A percentile compares a stretch with the other conserved stretches of the same genome.
phyloP scores from a whole-genome alignment of 192 early-diverging fungal species.

The Coemansia sp. region DNA sequence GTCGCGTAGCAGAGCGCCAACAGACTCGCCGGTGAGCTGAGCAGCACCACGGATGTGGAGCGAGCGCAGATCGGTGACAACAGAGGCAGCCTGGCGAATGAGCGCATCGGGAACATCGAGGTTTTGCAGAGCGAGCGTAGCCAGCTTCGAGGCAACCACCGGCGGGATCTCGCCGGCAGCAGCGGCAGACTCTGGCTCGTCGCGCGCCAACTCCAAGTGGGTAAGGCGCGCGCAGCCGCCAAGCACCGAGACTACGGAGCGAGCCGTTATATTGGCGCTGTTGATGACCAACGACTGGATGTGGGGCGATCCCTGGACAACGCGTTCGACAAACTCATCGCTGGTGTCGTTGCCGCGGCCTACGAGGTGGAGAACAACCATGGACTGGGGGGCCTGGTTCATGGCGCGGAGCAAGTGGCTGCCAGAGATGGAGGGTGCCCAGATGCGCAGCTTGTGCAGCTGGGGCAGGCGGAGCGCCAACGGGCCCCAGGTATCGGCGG shows the following conservation, averaged over 20 bases:
- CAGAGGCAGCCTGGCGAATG: conserved; percentile 11
- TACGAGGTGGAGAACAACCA: conserved; percentile 33
- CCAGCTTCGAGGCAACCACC: conserved; percentile 27
- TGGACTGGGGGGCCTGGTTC: conserved; percentile 4
- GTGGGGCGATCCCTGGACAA: conserved; percentile 14
- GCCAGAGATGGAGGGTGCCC: conserved; percentile 32
- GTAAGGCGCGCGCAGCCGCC: conserved; percentile 7
- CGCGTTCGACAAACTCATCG: conserved; percentile 24
- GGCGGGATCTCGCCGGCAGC: background rate
- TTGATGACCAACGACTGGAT: conserved; percentile 43
- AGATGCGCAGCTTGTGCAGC: conserved; percentile 36
- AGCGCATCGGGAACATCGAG: conserved; percentile 25
- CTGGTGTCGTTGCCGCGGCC: conserved; percentile 24
- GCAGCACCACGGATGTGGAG: conserved; percentile 29
- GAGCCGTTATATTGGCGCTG: conserved; percentile 27
- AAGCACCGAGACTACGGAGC: conserved; percentile 14
- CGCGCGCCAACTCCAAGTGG: conserved; percentile 38
- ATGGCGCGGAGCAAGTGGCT: conserved; percentile 19
- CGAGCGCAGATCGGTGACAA: conserved; percentile 27
- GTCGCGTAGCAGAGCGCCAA: conserved; percentile 14
- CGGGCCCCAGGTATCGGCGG: conserved; percentile 37
- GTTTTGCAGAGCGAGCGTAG: conserved; percentile 28
- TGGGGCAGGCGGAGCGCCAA: conserved; percentile 26
- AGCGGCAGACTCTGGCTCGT: conserved; percentile 10
- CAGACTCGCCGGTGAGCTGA: conserved; percentile 16